Percentiles rank a stretch among this genome's conserved stretches.
Evolutionary conservation across 257 asterid genomes (phyloP).

Genomic region (Solanum raphanifolium): DNA sequence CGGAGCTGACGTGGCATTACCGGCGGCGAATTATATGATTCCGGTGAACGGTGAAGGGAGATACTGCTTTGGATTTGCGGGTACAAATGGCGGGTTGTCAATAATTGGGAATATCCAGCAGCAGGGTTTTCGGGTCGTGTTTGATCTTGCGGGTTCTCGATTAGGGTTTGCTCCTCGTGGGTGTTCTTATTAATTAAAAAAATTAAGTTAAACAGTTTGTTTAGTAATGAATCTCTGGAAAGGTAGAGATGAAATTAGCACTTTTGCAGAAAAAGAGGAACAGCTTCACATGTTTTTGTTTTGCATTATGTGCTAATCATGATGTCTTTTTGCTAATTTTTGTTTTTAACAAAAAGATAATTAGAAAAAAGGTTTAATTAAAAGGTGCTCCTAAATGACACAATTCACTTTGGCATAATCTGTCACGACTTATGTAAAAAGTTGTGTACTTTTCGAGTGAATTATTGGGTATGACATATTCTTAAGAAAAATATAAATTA

Average conservation of each 20-base stretch:
- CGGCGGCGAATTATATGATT: constrained; percentile 5
- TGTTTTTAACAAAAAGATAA: neutral
- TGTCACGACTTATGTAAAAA: neutral
- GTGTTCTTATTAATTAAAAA: constrained; percentile 8
- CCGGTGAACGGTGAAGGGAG: neutral
- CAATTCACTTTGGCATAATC: neutral
- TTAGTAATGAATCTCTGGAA: neutral
- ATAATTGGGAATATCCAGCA: constrained; percentile 60
- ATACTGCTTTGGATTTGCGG: constrained; percentile 3
- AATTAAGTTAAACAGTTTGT: neutral
- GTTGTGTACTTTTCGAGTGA: neutral
- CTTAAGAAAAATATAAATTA: too few relatives aligned
- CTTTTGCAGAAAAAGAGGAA: neutral
- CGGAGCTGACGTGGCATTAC: constrained; percentile 2
- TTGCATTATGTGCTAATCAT: neutral
- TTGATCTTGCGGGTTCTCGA: constrained; percentile 41
- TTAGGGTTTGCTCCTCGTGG: constrained; percentile 47
- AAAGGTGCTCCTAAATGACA: neutral
- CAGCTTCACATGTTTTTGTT: neutral
- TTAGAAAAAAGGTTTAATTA: neutral
- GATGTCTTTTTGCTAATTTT: neutral
- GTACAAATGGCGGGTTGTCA: constrained; percentile 12
- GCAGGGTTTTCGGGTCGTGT: constrained; percentile 61
- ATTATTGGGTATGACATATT: neutral
- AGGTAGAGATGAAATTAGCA: neutral